These are phyloP conservation scores for Botryobasidium botryosum DNA, from an alignment of 768 basidiomycete species.

Conservation along the genomic window DNA sequence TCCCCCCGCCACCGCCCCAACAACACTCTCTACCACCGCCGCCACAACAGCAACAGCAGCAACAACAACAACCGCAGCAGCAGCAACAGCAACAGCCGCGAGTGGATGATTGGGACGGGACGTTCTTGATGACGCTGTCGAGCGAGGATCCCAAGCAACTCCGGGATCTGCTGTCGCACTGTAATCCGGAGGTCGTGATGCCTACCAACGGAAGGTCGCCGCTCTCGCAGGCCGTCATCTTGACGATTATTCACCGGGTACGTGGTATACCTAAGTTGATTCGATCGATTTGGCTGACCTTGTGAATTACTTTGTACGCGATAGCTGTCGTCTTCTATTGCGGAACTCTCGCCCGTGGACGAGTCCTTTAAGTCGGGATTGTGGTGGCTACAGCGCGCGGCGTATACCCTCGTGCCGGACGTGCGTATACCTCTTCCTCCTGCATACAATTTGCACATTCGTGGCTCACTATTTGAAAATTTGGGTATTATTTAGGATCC, in stretches of 20 bases:
- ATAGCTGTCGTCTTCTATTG: constrained; percentile 56
- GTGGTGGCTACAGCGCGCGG: constrained; percentile 75
- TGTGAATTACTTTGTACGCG: constrained; percentile 1
- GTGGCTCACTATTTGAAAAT: constrained; percentile 4
- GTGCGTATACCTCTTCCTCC: constrained; percentile 24
- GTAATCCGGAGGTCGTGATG: constrained; percentile 66
- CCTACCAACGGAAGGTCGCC: constrained; percentile 50
- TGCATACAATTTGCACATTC: background rate
- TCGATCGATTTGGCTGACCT: background rate
- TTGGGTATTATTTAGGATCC: constrained; percentile 36
- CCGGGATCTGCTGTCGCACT: constrained; percentile 52
- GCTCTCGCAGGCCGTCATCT: constrained; percentile 67
- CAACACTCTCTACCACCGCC: background rate
- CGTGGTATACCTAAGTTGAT: constrained; percentile 16
- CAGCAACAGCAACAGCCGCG: background rate
- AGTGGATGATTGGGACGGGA: constrained; percentile 67
- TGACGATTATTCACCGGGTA: constrained; percentile 71
- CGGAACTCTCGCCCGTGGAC: constrained; percentile 59
- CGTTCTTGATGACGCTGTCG: constrained; percentile 58
- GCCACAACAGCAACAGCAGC: background rate
- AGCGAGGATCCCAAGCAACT: constrained; percentile 60
- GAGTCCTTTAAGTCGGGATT: constrained; percentile 66
- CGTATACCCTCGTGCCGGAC: constrained; percentile 52
- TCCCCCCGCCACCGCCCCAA: constrained; percentile 1
- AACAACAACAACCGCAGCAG: constrained; percentile 3